These are phyloP conservation scores for Penium margaritaceum DNA, from an alignment of 139 green algal species.

Conservation along the genomic window DNA sequence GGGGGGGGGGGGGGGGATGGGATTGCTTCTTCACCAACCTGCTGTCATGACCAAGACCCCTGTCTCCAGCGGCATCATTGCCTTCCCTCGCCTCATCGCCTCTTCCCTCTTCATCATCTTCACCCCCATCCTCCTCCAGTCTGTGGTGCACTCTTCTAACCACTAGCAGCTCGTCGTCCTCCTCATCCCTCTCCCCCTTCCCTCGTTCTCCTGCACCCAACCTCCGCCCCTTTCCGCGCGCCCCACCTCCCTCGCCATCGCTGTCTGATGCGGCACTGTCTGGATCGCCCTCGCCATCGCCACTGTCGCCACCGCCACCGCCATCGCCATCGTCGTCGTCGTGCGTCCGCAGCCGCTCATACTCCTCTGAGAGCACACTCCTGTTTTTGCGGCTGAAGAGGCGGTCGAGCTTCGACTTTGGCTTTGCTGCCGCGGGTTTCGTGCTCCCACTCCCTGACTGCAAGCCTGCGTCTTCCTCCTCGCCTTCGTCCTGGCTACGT, in stretches of 20 bases:
- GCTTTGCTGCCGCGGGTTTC: conserved; percentile 33
- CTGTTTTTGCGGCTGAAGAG: conserved; percentile 25
- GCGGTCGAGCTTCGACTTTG: conserved; percentile 38
- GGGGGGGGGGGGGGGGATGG: too few species aligned
- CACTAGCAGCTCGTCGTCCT: conserved; percentile 24
- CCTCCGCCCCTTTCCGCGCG: not conserved
- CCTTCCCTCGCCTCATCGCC: not conserved
- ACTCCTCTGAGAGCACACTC: conserved; percentile 12
- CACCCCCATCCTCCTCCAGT: conserved; percentile 14
- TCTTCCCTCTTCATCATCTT: not conserved
- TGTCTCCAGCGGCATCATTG: too few species aligned
- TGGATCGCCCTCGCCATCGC: too few species aligned
- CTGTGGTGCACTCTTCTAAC: conserved; percentile 22
- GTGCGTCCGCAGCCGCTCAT: conserved; percentile 25
- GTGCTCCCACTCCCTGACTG: conserved; percentile 3
- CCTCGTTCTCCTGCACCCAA: not conserved
- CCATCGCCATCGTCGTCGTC: conserved; percentile 25
- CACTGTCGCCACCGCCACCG: not conserved
- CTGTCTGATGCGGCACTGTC: too few species aligned
- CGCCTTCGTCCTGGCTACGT: not conserved
- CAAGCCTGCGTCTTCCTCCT: conserved; percentile 7
- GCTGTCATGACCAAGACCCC: too few species aligned
- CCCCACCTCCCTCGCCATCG: not conserved
- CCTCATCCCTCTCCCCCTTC: conserved; percentile 24
- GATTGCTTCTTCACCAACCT: too few species aligned